These are phyloP conservation scores for Amanita pallidorosea DNA, from an alignment of 768 basidiomycete genomes.

Conservation along the genomic window DNA sequence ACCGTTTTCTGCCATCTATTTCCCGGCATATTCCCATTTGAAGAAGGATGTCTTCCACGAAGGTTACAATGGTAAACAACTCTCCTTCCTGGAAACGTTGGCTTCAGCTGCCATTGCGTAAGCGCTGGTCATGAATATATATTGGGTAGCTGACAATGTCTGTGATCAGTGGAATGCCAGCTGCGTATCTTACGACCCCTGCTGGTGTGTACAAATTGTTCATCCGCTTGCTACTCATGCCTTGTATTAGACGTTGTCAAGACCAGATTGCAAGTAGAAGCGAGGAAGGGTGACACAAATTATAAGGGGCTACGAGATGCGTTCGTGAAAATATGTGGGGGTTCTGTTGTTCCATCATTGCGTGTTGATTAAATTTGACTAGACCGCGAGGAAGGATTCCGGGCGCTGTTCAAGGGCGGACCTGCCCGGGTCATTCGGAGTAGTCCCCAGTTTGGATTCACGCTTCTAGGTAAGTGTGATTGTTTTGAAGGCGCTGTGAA, in stretches of 20 bases:
- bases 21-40: conserved; percentile 79
- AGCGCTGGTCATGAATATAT: conserved; percentile 20
- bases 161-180: conserved; percentile 84
- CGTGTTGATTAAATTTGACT: conserved; percentile 9
- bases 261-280: conserved; percentile 91
- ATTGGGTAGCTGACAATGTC: conserved; percentile 17
- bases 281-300: conserved; percentile 78
- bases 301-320: conserved; percentile 90
- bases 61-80: conserved; percentile 88
- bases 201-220: conserved; percentile 45
- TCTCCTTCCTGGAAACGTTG: conserved; percentile 86
- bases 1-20: conserved; percentile 93
- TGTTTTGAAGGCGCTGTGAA: background rate
- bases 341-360: conserved; percentile 2
- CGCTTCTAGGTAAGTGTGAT: conserved; percentile 46
- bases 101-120: conserved; percentile 74
- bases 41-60: conserved; percentile 94
- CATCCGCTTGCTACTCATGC: background rate
- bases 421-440: conserved; percentile 79
- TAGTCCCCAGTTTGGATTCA: conserved; percentile 93
- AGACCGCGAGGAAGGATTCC: conserved; percentile 87
- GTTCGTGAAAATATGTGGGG: conserved; percentile 80
- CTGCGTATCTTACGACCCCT: conserved; percentile 87
- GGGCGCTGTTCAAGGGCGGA: conserved; percentile 87
- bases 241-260: conserved; percentile 78